Evolutionary conservation across 352 stramenopile genomes (phyloP), one percentile per base, ranked within the genome.

Genomic region (Pythium aphanidermatum): DNA sequence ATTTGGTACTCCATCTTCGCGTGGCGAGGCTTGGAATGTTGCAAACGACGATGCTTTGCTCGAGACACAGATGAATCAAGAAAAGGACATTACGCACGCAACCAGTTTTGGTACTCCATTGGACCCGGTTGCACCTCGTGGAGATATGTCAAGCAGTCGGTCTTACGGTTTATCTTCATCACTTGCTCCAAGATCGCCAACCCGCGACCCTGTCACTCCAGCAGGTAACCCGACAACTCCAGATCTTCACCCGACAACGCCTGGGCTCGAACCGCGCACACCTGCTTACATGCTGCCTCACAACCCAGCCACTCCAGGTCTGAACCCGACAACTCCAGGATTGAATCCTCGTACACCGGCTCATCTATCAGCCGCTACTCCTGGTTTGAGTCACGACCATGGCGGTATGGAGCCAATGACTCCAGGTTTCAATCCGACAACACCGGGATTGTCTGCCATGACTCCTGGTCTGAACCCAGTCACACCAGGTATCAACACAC

Each of bases 81-180:
- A 94, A 51, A 90, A 90, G 54, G 83, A 94, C 52, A 91, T 94
- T 56, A 89, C 83, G 17, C 83, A 94, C 45, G 83, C 83, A 21
- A 91, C 77, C 14, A 94, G 70, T 52, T 94, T 94, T 37, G 83
- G 83, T 8, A 83, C 80, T 14, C 83, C 83, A 12, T 48, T 94
- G 41, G 83, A 92, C 41, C 83, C 80, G 8, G 74, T 80, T 32
- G 76, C 72, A 13, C 73, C 83, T 13, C 74, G 74, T n/a, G 72
- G 70, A 37, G 73, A 84, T 51, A 75, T 77, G 54, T 63, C 49
- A 24, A 68, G 45, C 32, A 78, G 47, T 34, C 63, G 77, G 2
- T 63, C 54, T 36, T 89, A 78, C 21, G 80, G 83, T 23, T 46
- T 74, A 13, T 68, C 61, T 19, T 74, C 67, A 14, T 64, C 61